Evolutionary conservation across 352 stramenopile species (phyloP), one percentile per base, ranked within the genome.

Genomic region (Globisporangium viniferum): DNA sequence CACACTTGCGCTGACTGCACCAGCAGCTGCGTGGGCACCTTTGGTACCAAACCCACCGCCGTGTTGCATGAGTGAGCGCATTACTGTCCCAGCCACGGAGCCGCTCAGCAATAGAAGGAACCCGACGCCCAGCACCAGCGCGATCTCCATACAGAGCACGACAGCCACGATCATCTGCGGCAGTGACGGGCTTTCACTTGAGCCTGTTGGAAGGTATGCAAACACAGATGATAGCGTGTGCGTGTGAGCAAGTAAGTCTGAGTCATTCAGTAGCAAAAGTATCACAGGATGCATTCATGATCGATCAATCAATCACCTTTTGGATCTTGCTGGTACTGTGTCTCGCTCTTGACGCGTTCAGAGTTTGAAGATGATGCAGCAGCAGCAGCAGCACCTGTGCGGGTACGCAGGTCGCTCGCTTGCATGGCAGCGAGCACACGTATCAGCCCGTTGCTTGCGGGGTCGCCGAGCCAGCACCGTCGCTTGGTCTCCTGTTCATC

Each of bases 91-190:
- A 6, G 70, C 48, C 15, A 81, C 39, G 5, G 67, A 71, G 51
- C 59, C 71, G 53, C 4, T 60, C 36, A 77, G 31, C 35, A 86
- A 64, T 65, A 88, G 35, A 22, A 88, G 55, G 62, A 82, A 79
- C 3, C 70, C 74, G 33, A 39, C 60, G 3, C 77, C 70, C 48
- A 71, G 68, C 22, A 69, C 65, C 31, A 80, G 59, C 49, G 64
- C 51, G 55, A 86, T 57, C 69, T 88, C 80, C 76, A 85, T 79
- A 44, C 70, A 64, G 27, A 88, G 54, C 64, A 88, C 68, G 20
- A 85, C 69, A 46, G 63, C 51, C 3, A 66, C 59, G 60, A 81
- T 44, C 39, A 49, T 56, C 12, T 31, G 49, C 5, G 75, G 70
- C 20, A 81, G 33, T 7, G 29, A 10, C 3, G n/a, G 14, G 1